A percentile compares a stretch with the other conserved stretches of the same genome.
These are phyloP conservation scores for Thelonectria blattea DNA, from an alignment of 2,329 filamentous ascomycete species.

Conservation along the genomic window DNA sequence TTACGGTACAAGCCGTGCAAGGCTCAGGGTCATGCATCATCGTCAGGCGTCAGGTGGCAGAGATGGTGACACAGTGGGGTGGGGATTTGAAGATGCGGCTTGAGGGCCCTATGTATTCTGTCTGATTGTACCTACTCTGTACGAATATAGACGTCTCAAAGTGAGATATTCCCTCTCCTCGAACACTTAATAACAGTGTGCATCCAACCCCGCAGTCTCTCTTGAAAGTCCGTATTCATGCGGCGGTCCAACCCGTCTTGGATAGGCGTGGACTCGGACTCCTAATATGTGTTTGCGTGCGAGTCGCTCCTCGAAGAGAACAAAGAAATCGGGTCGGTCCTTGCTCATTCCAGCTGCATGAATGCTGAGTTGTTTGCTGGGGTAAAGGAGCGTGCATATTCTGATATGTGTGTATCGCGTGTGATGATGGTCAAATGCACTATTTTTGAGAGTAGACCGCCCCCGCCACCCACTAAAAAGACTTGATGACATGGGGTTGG, in stretches of 20 bases:
- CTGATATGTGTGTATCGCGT: conserved; percentile 16
- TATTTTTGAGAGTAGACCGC: conserved; percentile 21
- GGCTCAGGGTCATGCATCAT: neutral
- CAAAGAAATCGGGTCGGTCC: neutral
- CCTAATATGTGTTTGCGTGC: neutral
- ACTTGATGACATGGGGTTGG: conserved; percentile 22
- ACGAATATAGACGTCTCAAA: too few relatives aligned
- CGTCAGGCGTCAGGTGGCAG: neutral
- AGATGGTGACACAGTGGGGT: neutral
- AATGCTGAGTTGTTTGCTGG: neutral
- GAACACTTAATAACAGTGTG: neutral
- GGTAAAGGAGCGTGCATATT: neutral
- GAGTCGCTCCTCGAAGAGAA: neutral
- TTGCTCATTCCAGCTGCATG: neutral
- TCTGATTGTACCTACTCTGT: too few relatives aligned
- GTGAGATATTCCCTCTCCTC: too few relatives aligned
- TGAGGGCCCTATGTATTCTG: too few relatives aligned
- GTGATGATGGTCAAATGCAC: conserved; percentile 14
- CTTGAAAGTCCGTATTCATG: conserved; percentile 9
- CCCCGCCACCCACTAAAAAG: conserved; percentile 32
- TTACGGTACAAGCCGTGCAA: conserved; percentile 10
- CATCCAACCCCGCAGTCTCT: conserved; percentile 1
- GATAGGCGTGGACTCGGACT: neutral
- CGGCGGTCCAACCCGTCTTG: conserved; percentile 9
- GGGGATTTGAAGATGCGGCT: neutral